Evolutionary conservation across 1,139 yeast species (phyloP).

Genomic region (Geotrichum reessii): DNA sequence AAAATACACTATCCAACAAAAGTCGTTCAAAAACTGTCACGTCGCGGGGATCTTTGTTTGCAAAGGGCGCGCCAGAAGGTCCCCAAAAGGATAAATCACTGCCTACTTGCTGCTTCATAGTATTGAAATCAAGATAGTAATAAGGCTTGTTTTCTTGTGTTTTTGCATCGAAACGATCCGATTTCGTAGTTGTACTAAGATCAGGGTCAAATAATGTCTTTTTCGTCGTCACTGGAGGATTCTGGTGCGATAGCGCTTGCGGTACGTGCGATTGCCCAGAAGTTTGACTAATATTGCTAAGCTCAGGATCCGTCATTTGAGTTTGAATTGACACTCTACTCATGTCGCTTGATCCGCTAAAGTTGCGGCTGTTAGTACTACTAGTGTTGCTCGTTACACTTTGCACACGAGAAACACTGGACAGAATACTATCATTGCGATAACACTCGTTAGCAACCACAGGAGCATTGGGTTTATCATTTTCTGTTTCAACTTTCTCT

Average conservation of each 20-base stretch:
- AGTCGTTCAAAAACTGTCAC: conserved; percentile 5
- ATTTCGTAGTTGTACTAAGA: neutral
- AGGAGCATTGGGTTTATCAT: neutral
- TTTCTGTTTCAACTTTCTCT: neutral
- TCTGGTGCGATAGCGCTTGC: neutral
- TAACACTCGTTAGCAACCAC: neutral
- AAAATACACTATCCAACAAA: conserved; percentile 4
- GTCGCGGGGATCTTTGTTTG: neutral
- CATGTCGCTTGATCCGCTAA: conserved; percentile 7
- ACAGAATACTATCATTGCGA: neutral
- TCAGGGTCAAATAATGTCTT: neutral
- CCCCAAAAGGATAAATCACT: conserved; percentile 4
- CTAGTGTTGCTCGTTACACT: conserved; percentile 1
- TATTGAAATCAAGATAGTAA: conserved; percentile 12
- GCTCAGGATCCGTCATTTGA: neutral
- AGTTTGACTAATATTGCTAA: neutral
- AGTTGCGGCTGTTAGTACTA: neutral
- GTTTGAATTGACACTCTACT: conserved; percentile 1
- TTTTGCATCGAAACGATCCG: neutral
- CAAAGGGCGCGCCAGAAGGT: neutral
- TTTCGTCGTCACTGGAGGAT: neutral
- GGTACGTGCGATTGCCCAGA: neutral
- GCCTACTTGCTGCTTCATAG: neutral
- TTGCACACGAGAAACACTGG: neutral
- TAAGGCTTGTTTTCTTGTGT: neutral